phyloP scores from a whole-genome alignment of 768 basidiomycete genomes.

The Lactifluus pinguis region DNA sequence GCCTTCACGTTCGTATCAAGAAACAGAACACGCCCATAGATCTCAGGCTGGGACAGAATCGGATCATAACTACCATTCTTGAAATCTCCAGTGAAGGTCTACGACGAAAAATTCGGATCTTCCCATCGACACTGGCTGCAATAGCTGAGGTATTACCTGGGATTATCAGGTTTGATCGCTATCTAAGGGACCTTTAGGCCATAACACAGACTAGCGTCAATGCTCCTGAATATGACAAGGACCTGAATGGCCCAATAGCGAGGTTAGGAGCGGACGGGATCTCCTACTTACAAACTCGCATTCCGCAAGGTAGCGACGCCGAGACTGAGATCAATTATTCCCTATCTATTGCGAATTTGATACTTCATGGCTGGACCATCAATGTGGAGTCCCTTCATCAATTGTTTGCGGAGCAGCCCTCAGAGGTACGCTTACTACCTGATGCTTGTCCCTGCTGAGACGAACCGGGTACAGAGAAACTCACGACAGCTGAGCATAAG shows the following conservation, averaged over 20 bases:
- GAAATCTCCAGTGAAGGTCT: conserved; percentile 48
- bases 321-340: conserved; percentile 46
- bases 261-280: conserved; percentile 15
- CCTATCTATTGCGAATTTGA: conserved; percentile 41
- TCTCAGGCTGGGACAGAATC: conserved; percentile 12
- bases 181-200: conserved; percentile 19
- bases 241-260: conserved; percentile 1
- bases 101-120: conserved; percentile 42
- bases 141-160: conserved; percentile 43
- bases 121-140: conserved; percentile 38
- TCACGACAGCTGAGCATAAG: conserved; percentile 34
- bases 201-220: conserved; percentile 26
- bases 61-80: conserved; percentile 21
- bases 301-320: conserved; percentile 28
- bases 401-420: conserved; percentile 27
- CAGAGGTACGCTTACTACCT: conserved; percentile 2
- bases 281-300: conserved; percentile 23
- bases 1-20: conserved; percentile 28
- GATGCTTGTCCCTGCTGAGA: background rate
- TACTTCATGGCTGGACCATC: conserved; percentile 37
- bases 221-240: conserved; percentile 4
- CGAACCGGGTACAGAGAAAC: background rate
- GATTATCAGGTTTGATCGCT: background rate
- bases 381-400: conserved; percentile 36
- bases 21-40: conserved; percentile 4